These are phyloP conservation scores for Echria macrotheca DNA, from an alignment of 495 filamentous ascomycete species.

Conservation along the genomic window DNA sequence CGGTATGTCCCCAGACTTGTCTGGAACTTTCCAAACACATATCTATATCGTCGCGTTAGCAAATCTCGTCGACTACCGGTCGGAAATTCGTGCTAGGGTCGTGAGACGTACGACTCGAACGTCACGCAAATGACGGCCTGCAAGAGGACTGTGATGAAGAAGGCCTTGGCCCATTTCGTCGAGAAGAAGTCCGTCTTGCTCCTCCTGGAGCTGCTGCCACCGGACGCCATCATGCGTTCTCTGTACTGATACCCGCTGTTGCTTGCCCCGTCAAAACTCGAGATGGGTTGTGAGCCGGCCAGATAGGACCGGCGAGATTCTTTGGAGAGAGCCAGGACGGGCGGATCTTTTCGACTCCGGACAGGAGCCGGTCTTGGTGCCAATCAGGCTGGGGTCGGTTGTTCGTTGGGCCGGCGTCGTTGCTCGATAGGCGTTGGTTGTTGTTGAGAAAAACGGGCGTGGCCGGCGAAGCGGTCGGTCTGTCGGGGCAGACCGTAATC, in stretches of 20 bases:
- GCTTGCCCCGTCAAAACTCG: slow-evolving; percentile 30
- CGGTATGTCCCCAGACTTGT: slow-evolving; percentile 35
- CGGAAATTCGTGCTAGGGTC: too few relatives aligned
- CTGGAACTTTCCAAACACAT: slow-evolving; percentile 67
- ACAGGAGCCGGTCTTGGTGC: slow-evolving; percentile 19
- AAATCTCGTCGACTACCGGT: too few relatives aligned
- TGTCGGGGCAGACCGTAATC: slow-evolving; percentile 1
- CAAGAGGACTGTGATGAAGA: slow-evolving; percentile 64
- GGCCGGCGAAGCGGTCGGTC: slow-evolving; percentile 2
- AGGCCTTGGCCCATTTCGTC: slow-evolving; percentile 83
- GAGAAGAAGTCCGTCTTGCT: slow-evolving; percentile 64
- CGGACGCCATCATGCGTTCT: slow-evolving; percentile 22
- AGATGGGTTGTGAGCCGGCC: slow-evolving; percentile 30
- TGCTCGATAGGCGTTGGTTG: too few relatives aligned
- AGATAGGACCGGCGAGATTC: slow-evolving; percentile 37
- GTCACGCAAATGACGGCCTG: slow-evolving; percentile 75
- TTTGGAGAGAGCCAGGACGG: slow-evolving; percentile 34
- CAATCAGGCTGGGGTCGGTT: slow-evolving; percentile 3
- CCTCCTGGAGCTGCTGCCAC: slow-evolving; percentile 16
- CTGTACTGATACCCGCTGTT: slow-evolving; percentile 22
- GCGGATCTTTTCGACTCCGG: slow-evolving; percentile 23
- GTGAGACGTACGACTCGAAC: slow-evolving; percentile 81
- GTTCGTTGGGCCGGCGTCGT: not conserved
- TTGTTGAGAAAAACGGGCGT: too few relatives aligned
- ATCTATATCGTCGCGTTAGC: slow-evolving; percentile 56